Base-by-base conservation (phyloP, 192 early-diverging fungal species). In the Coemansia sp. region DNA sequence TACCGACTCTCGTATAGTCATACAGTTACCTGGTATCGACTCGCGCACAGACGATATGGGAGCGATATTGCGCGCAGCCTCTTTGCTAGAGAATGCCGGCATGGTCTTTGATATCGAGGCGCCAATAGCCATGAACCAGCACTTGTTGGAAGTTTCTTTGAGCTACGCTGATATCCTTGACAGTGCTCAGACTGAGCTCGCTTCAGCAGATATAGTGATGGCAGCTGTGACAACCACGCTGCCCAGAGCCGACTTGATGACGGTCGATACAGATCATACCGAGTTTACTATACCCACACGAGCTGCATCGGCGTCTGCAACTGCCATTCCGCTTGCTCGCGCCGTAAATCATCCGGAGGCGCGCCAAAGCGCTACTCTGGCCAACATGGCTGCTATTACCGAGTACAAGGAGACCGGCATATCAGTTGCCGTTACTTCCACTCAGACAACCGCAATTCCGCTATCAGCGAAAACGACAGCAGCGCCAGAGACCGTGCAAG, bases 181-280 rank as follows among this genome's bases (percentile, higher is more conserved):
- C 23, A 14, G 3, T 12, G 4, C 55, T 58, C 15, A 2, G 29
- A 32, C 55, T 0, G 55, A 34, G 55, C 31, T 17, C 32, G 55
- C 31, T 14, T 17, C 23, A 10, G 46, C 9, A 8, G 46, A 48
- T 36, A 36, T 6, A 48, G 23, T 29, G 17, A 6, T 14, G 5
- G 5, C 29, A 57, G 53, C 3, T 12, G 4, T 5, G 5, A 9
- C 58, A 23, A 0, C 5, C 36, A 11, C 9, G 21, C 14, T 32
- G 15, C 14, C 55, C 36, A 61, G 59, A 6, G 59, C 59, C 59
- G 59, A 61, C n/a, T 23, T 61, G 36, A 61, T 61, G 36, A 25
- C 36, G 3, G 59, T 61, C 21, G 59, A 38, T n/a, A 38, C 59
- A 23, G 59, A 37, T 6, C 32, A 61, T 6, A 31, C 10, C 59